These are phyloP conservation scores for Crucibulum laeve DNA, from an alignment of 768 basidiomycete genomes.

Conservation along the genomic window DNA sequence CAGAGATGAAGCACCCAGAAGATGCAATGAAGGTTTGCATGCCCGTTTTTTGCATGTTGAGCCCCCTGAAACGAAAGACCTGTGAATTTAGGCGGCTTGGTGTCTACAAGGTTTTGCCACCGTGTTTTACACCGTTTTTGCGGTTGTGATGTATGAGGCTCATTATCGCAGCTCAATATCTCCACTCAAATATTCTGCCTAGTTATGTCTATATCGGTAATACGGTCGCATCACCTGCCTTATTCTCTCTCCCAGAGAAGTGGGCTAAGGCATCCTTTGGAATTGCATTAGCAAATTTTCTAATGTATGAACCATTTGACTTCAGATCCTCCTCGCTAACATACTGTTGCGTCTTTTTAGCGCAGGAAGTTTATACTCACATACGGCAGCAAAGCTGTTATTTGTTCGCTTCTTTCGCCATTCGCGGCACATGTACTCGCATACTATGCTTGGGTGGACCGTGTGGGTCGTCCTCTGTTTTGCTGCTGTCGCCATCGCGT, in stretches of 20 bases:
- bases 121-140: slow-evolving; percentile 44
- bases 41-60: background rate
- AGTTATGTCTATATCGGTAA: slow-evolving; percentile 46
- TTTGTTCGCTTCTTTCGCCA: slow-evolving; percentile 49
- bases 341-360: slow-evolving; percentile 15
- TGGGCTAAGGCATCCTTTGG: slow-evolving; percentile 50
- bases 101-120: slow-evolving; percentile 51
- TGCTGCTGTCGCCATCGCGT: slow-evolving; percentile 32
- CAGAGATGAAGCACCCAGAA: slow-evolving; percentile 46
- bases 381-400: slow-evolving; percentile 50
- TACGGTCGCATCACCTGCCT: slow-evolving; percentile 39
- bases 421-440: slow-evolving; percentile 42
- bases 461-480: slow-evolving; percentile 38
- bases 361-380: slow-evolving; percentile 41
- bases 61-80: background rate
- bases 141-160: slow-evolving; percentile 24
- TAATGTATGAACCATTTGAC: slow-evolving; percentile 30
- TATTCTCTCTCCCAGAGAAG: slow-evolving; percentile 40
- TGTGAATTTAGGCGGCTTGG: slow-evolving; percentile 41
- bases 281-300: slow-evolving; percentile 45
- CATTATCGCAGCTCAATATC: background rate
- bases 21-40: slow-evolving; percentile 50
- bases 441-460: slow-evolving; percentile 30
- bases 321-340: background rate
- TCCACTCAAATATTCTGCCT: slow-evolving; percentile 3